Evolutionary conservation across 352 stramenopile genomes (phyloP).

Genomic region (Phytophthora syringae): DNA sequence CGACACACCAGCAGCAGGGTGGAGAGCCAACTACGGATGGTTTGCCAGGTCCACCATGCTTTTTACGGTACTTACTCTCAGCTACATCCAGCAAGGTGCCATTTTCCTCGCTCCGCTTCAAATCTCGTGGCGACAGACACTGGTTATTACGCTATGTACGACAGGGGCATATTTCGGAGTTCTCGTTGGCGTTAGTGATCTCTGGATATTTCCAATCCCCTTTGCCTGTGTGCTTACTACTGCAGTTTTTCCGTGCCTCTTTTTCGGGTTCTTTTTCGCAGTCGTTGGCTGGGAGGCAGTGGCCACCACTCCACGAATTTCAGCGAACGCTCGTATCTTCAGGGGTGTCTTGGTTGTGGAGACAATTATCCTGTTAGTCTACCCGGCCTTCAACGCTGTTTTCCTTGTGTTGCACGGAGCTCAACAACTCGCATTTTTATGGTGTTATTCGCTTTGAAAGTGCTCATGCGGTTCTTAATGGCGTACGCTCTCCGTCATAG

Average conservation of each 20-base stretch:
- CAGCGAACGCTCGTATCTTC: constrained; percentile 6
- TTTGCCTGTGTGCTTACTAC: constrained; percentile 30
- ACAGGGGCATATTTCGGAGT: constrained; percentile 15
- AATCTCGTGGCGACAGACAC: constrained; percentile 2
- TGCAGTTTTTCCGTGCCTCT: constrained; percentile 9
- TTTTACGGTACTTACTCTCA: constrained; percentile 16
- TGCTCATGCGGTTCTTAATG: constrained; percentile 15
- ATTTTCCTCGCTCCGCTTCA: constrained; percentile 17
- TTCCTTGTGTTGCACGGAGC: constrained; percentile 5
- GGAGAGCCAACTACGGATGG: constrained; percentile 13
- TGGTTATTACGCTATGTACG: background rate
- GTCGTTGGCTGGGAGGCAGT: constrained; percentile 6
- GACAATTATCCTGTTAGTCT: constrained; percentile 13
- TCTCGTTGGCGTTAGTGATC: constrained; percentile 9
- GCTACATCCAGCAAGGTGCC: constrained; percentile 15
- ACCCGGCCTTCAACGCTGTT: constrained; percentile 24
- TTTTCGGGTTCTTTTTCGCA: constrained; percentile 12
- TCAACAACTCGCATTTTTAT: constrained; percentile 20
- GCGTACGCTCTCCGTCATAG: constrained; percentile 10
- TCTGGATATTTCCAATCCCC: constrained; percentile 32
- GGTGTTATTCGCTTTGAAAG: constrained; percentile 14
- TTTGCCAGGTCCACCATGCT: constrained; percentile 7
- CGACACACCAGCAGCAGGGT: background rate
- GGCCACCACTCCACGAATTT: background rate
- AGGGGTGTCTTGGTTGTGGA: constrained; percentile 6